Conservation (phyloP, 176 grass and related monocot genomes). For the Cenchrus purpureus region DNA sequence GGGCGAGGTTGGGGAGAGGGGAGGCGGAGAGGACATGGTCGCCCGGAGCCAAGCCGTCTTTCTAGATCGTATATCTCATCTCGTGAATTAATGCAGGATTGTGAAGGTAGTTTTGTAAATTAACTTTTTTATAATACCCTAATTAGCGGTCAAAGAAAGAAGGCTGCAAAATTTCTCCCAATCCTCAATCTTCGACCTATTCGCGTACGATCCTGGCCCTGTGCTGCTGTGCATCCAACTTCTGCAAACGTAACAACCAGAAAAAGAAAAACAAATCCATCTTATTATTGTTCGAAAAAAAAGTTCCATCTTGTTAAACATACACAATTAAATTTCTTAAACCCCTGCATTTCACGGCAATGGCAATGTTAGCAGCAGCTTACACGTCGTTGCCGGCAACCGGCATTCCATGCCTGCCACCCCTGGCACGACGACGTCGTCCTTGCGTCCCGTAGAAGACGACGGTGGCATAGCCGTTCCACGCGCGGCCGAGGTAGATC, state of each 20-base stretch:
- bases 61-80: too few species aligned
- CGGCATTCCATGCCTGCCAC: slow-evolving; percentile 53
- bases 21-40: too few species aligned
- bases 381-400: slow-evolving; percentile 16
- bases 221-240: slow-evolving; percentile 24
- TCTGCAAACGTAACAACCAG: slow-evolving; percentile 58
- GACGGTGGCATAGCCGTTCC: slow-evolving; percentile 60
- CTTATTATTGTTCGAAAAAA: not conserved
- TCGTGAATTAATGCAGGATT: too few species aligned
- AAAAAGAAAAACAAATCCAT: not conserved
- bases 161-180: slow-evolving; percentile 45
- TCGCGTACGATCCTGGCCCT: slow-evolving; percentile 42
- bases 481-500: slow-evolving; percentile 64
- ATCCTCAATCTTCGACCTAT: not conserved
- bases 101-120: too few species aligned
- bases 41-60: too few species aligned
- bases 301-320: not conserved
- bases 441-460: slow-evolving; percentile 54
- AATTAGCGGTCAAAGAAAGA: too few species aligned
- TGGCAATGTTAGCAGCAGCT: not conserved
- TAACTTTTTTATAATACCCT: too few species aligned
- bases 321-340: too few species aligned
- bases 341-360: too few species aligned
- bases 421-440: slow-evolving; percentile 48
- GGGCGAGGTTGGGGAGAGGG: too few species aligned